Base-by-base conservation (phyloP, 345 rosid genomes). In the Eucalyptus cloeziana region DNA sequence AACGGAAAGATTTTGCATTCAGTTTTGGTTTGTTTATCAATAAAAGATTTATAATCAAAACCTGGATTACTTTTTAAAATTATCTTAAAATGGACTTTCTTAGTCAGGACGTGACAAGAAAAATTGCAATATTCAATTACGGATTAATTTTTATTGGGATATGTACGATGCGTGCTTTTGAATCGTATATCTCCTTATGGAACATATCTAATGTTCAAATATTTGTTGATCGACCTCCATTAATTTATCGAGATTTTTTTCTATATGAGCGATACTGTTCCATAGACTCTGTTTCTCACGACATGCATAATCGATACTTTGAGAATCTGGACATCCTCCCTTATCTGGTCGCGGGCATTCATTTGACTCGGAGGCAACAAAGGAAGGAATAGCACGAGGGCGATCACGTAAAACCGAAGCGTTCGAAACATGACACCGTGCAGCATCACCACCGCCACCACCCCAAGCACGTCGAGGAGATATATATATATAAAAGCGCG, bases 171-270 rank as follows among this genome's bases (percentile, higher is more conserved):
- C 31, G 2, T 64, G 76, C 40, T n/a, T 64, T n/a, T 8, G 40
- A 14, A 64, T 64, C 11, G 3, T n/a, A 64, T 31, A 64, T 64
- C 8, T 64, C 2, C 21, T 14, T 64, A n/a, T 15, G 33, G 10
- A 64, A 16, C 7, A 16, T 64, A 14, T 2, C 37, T 64, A 8
- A 15, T 33, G 19, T n/a, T n/a, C 2, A 15, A n/a, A 6, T 16
- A n/a, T 14, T n/a, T n/a, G 5, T n/a, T 0, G 3, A n/a, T 7
- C 33, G 9, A 64, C 17, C 76, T 7, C 7, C 10, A 14, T n/a
- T 64, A 64, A 64, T 64, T 3, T 30, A n/a, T 7, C 3, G 40
- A 14, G 19, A n/a, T 64, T 15, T n/a, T n/a, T 64, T 64, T 7
- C 33, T 64, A n/a, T 14, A 4, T 0, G 9, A 8, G 37, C 76